phyloP scores from a whole-genome alignment of 2,329 filamentous ascomycete genomes.

The Fusarium hainanense region DNA sequence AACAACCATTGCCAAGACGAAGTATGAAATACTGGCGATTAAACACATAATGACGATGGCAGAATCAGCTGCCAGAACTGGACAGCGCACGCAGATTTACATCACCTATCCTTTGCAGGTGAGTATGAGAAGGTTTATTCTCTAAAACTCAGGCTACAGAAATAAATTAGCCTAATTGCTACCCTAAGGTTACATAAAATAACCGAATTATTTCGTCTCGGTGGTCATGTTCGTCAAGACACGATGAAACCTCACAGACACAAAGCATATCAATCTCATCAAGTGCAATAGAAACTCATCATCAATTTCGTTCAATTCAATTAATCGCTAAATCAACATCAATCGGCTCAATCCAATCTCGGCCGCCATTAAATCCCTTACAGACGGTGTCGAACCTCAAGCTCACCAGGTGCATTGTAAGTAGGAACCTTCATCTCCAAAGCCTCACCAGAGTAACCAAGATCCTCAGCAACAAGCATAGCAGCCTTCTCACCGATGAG shows the following conservation, averaged over 20 bases:
- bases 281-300: neutral
- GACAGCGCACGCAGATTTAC: too few species aligned
- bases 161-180: too few species aligned
- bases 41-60: too few species aligned
- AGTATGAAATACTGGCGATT: too few species aligned
- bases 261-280: accelerated
- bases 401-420: slow-evolving; percentile 68
- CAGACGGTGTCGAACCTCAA: slow-evolving; percentile 54
- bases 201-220: too few species aligned
- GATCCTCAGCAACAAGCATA: slow-evolving; percentile 75
- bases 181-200: too few species aligned
- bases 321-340: slow-evolving; percentile 25
- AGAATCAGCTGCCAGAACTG: too few species aligned
- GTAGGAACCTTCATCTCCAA: slow-evolving; percentile 81
- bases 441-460: slow-evolving; percentile 77
- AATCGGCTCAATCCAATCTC: slow-evolving; percentile 11
- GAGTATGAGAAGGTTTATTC: too few species aligned
- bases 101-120: too few species aligned
- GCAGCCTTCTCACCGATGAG: slow-evolving; percentile 53
- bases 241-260: neutral
- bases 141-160: too few species aligned
- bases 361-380: slow-evolving; percentile 40
- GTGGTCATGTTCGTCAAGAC: neutral
- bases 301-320: neutral
- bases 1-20: accelerated